Evolutionary conservation across 768 basidiomycete species (phyloP).

Genomic region (Lactifluus echinatus): DNA sequence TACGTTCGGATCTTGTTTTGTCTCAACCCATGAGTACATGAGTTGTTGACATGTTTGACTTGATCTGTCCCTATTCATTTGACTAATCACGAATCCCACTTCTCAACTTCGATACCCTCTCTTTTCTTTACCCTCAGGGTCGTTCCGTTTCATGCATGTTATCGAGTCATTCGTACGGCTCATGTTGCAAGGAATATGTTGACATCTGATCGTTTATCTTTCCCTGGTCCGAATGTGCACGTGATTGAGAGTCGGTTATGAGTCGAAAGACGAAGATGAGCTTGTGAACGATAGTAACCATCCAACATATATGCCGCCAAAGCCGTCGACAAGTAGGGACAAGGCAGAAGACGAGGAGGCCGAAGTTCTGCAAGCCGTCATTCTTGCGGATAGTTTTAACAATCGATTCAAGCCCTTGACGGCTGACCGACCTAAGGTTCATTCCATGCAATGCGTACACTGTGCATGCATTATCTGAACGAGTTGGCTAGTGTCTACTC

Average conservation of each 20-base stretch:
- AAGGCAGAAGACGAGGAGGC: slow-evolving; percentile 64
- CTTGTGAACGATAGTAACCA: too few species aligned
- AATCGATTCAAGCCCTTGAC: slow-evolving; percentile 89
- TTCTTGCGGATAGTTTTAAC: slow-evolving; percentile 96
- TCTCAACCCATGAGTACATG: slow-evolving; percentile 31
- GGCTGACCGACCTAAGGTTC: slow-evolving; percentile 75
- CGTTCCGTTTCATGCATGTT: slow-evolving; percentile 49
- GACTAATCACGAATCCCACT: slow-evolving; percentile 57
- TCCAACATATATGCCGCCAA: slow-evolving; percentile 55
- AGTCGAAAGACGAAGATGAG: too few species aligned
- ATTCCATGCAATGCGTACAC: slow-evolving; percentile 2
- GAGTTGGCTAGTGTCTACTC: slow-evolving; percentile 59
- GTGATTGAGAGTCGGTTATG: not conserved
- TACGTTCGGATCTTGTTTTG: slow-evolving; percentile 52
- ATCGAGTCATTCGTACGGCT: slow-evolving; percentile 34
- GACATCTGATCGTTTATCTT: not conserved
- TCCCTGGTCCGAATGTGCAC: not conserved
- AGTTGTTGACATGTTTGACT: slow-evolving; percentile 50
- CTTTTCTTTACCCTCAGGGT: slow-evolving; percentile 42
- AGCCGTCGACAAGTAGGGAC: slow-evolving; percentile 49
- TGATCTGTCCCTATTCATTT: slow-evolving; percentile 54
- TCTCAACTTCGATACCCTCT: slow-evolving; percentile 28
- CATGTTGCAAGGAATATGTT: slow-evolving; percentile 11
- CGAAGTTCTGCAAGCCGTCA: slow-evolving; percentile 86
- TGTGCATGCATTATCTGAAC: slow-evolving; percentile 7